Conservation (phyloP, 306 rosid genomes). For the Purshia tridentata region DNA sequence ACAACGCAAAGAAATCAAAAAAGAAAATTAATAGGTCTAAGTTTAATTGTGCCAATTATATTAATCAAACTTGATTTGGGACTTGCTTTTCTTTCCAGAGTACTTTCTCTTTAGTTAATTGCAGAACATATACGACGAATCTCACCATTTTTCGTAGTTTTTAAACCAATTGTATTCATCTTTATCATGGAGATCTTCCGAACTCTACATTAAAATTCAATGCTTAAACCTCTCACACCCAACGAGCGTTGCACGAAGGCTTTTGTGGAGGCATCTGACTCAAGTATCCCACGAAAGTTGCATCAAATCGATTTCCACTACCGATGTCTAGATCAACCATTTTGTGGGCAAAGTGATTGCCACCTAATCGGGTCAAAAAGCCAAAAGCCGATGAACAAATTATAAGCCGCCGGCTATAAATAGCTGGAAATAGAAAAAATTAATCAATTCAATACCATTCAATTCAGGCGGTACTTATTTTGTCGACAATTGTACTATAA, state of each 20-base stretch:
- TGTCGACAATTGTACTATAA: too few relatives aligned
- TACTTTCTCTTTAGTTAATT: neutral
- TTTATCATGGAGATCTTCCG: conserved; percentile 58
- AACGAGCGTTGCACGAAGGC: conserved; percentile 35
- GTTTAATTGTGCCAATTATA: neutral
- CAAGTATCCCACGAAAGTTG: too few relatives aligned
- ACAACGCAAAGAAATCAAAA: too few relatives aligned
- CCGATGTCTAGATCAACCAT: conserved; percentile 44
- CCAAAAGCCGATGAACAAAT: too few relatives aligned
- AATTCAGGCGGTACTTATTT: too few relatives aligned
- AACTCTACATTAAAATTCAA: conserved; percentile 45
- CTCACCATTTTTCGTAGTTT: conserved; percentile 42
- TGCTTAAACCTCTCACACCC: conserved; percentile 34
- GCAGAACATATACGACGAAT: conserved; percentile 58
- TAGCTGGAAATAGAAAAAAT: too few relatives aligned
- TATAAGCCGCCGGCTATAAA: too few relatives aligned
- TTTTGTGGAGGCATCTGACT: conserved; percentile 48
- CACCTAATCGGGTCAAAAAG: too few relatives aligned
- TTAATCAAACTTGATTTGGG: neutral
- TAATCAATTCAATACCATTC: too few relatives aligned
- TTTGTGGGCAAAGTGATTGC: conserved; percentile 49
- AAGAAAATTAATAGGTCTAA: too few relatives aligned
- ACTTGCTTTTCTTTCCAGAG: too few relatives aligned
- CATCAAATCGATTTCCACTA: conserved; percentile 43
- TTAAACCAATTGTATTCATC: conserved; percentile 55